Conservation (phyloP, 805 yeast genomes). For the Lipomyces starkeyi region DNA sequence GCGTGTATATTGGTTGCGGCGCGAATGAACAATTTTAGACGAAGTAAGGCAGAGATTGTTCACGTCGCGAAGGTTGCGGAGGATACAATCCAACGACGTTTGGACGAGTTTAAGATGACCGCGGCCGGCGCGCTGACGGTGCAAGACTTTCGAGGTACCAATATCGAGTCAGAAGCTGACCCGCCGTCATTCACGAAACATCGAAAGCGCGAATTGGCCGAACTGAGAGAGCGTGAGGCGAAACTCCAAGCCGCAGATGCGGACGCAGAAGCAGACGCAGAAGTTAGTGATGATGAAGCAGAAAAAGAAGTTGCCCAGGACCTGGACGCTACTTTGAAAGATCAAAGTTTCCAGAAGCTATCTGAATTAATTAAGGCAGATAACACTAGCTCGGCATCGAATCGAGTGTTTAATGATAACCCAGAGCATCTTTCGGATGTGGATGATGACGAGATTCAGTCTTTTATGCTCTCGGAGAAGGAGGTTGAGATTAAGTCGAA, state of each 20-base stretch:
- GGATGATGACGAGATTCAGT: slow-evolving; percentile 80
- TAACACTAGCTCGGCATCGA: not conserved
- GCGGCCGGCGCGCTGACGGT: slow-evolving; percentile 75
- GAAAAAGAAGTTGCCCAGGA: slow-evolving; percentile 43
- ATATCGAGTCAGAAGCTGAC: slow-evolving; percentile 55
- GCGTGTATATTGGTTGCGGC: slow-evolving; percentile 94
- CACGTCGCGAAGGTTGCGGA: slow-evolving; percentile 96
- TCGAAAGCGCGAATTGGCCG: slow-evolving; percentile 52
- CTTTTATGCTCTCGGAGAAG: slow-evolving; percentile 59
- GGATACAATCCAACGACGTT: slow-evolving; percentile 86
- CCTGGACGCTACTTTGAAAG: slow-evolving; percentile 42
- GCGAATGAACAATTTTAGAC: slow-evolving; percentile 91
- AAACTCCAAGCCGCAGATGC: slow-evolving; percentile 11
- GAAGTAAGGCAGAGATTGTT: slow-evolving; percentile 92
- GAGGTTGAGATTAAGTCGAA: slow-evolving; percentile 74
- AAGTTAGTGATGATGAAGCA: slow-evolving; percentile 39
- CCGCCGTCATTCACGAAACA: slow-evolving; percentile 86
- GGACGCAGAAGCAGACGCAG: slow-evolving; percentile 38
- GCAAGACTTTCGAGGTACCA: slow-evolving; percentile 65
- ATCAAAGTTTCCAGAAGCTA: slow-evolving; percentile 37
- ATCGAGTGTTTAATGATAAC: slow-evolving; percentile 53
- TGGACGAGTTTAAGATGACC: slow-evolving; percentile 85
- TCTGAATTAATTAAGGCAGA: slow-evolving; percentile 22
- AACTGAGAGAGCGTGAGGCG: slow-evolving; percentile 40
- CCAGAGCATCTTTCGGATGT: slow-evolving; percentile 72